A percentile compares a stretch with the other conserved stretches of the same genome.
phyloP scores from a whole-genome alignment of 1,284 basidiomycete species.

The Cutaneotrichosporon cutaneum region DNA sequence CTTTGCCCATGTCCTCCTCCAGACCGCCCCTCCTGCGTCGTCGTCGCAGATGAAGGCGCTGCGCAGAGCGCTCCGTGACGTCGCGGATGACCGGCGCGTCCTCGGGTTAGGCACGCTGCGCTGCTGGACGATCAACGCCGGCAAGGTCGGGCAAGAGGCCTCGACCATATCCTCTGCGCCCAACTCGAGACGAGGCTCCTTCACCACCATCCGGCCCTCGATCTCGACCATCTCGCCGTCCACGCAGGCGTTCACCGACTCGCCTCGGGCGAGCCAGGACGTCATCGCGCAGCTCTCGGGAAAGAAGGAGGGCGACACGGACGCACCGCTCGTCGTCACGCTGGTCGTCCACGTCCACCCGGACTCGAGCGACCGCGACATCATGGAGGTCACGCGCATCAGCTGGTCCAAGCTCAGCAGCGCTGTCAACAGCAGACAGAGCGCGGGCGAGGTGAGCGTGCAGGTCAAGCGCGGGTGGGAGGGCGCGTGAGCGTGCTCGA shows the following conservation, averaged over 20 bases:
- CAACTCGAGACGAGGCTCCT: background rate
- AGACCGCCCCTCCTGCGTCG: constrained; percentile 70
- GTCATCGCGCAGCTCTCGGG: background rate
- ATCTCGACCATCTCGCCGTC: constrained; percentile 57
- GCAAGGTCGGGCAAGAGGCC: constrained; percentile 55
- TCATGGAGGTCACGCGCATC: constrained; percentile 57
- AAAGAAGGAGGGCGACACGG: background rate
- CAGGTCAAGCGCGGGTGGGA: constrained; percentile 44
- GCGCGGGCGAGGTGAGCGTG: constrained; percentile 44
- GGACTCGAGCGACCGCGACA: constrained; percentile 68
- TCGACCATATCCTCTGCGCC: constrained; percentile 62
- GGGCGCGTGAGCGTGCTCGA: constrained; percentile 10
- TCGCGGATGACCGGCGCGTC: constrained; percentile 51
- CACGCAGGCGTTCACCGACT: constrained; percentile 14
- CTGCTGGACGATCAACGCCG: constrained; percentile 44
- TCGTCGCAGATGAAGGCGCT: constrained; percentile 72
- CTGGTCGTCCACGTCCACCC: constrained; percentile 71
- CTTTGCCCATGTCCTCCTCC: constrained; percentile 77
- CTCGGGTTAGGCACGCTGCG: constrained; percentile 41
- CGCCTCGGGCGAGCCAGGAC: constrained; percentile 5
- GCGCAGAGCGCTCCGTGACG: constrained; percentile 73
- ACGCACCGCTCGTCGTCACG: constrained; percentile 65
- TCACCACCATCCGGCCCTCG: constrained; percentile 61
- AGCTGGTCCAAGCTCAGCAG: constrained; percentile 38
- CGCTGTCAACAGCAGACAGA: constrained; percentile 28